Evolutionary conservation across 805 yeast species (phyloP).

Genomic region (Starmerella bacillaris): DNA sequence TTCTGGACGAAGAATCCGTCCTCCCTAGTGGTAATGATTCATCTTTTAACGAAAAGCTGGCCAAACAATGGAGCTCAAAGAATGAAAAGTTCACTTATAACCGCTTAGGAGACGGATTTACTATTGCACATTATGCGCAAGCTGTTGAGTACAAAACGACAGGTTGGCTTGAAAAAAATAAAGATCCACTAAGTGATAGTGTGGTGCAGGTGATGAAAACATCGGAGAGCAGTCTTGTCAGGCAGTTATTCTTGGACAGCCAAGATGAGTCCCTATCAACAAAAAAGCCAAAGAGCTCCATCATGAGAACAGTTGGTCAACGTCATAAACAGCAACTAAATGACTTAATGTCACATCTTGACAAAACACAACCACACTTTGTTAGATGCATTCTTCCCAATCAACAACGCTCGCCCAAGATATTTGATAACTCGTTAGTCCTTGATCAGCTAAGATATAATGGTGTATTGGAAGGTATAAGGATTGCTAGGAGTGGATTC

Average conservation of each 20-base stretch:
- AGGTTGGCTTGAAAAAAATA: conserved; percentile 87
- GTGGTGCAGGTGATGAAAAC: conserved; percentile 40
- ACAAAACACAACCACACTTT: conserved; percentile 82
- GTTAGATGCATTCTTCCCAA: conserved; percentile 93
- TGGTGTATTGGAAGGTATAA: conserved; percentile 94
- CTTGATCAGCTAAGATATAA: conserved; percentile 83
- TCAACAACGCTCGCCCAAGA: conserved; percentile 46
- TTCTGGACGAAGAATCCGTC: conserved; percentile 86
- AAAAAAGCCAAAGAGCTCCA: conserved; percentile 15
- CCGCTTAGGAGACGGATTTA: conserved; percentile 57
- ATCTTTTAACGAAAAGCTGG: conserved; percentile 65
- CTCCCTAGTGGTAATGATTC: conserved; percentile 78
- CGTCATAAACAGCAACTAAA: conserved; percentile 74
- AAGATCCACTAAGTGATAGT: conserved; percentile 76
- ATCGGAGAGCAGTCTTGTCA: conserved; percentile 41
- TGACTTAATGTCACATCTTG: conserved; percentile 51
- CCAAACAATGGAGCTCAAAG: conserved; percentile 40
- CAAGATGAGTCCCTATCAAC: neutral
- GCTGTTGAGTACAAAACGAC: conserved; percentile 83
- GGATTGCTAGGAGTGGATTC: conserved; percentile 92
- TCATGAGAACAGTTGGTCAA: conserved; percentile 65
- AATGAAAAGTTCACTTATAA: conserved; percentile 51
- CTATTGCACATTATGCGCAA: conserved; percentile 86
- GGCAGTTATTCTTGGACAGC: conserved; percentile 31
- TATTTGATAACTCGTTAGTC: conserved; percentile 58